A percentile compares a stretch with the other conserved stretches of the same genome.
Conservation (phyloP, 306 rosid genomes). For the Prunus mongolica region DNA sequence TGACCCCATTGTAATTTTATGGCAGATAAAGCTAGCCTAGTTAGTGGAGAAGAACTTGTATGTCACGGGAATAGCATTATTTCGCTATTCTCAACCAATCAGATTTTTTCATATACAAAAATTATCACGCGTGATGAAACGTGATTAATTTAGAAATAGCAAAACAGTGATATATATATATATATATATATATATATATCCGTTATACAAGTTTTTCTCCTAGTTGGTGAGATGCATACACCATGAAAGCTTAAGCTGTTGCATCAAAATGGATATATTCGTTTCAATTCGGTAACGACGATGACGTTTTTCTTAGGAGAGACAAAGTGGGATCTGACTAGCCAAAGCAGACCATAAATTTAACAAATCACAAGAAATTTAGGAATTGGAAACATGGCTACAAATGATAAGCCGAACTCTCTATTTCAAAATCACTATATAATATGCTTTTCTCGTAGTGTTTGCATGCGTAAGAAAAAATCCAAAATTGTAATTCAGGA, state of each 20-base stretch:
- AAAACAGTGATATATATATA: too few relatives aligned
- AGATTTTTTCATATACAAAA: too few relatives aligned
- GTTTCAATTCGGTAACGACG: slow-evolving; percentile 30
- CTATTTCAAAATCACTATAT: not conserved
- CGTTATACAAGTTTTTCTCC: too few relatives aligned
- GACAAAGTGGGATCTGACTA: slow-evolving; percentile 69
- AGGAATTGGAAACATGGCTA: slow-evolving; percentile 27
- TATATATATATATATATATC: too few relatives aligned
- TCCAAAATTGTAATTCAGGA: slow-evolving; percentile 28
- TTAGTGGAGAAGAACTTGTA: not conserved
- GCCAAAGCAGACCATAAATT: slow-evolving; percentile 28
- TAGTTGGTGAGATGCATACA: too few relatives aligned
- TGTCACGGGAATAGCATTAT: too few relatives aligned
- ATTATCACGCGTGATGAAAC: too few relatives aligned
- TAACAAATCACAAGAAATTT: not conserved
- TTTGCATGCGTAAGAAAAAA: slow-evolving; percentile 44
- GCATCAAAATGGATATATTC: not conserved
- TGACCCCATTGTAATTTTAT: not conserved
- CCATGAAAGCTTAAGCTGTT: too few relatives aligned
- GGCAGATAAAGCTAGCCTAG: too few relatives aligned
- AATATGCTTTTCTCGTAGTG: slow-evolving; percentile 22
- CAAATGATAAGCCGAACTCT: slow-evolving; percentile 16
- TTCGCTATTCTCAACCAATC: too few relatives aligned
- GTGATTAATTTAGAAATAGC: too few relatives aligned
- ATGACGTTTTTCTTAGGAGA: slow-evolving; percentile 24